phyloP scores from a whole-genome alignment of 305 asterid species.

The Striga hermonthica region DNA sequence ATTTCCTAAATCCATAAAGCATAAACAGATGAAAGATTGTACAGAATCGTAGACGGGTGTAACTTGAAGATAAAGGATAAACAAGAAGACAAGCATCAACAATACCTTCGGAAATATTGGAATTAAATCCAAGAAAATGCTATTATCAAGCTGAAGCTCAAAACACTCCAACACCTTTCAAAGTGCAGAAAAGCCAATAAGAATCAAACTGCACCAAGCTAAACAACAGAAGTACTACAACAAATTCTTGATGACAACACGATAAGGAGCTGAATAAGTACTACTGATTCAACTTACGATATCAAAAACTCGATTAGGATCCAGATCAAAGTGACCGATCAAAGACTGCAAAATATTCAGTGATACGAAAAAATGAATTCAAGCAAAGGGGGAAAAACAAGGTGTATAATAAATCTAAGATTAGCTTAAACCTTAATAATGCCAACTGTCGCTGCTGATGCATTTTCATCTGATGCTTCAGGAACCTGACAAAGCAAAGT shows the following conservation, averaged over 20 bases:
- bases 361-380: constrained; percentile 37
- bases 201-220: constrained; percentile 29
- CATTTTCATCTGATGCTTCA: constrained; percentile 53
- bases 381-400: constrained; percentile 15
- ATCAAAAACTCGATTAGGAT: constrained; percentile 96
- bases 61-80: neutral
- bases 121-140: constrained; percentile 77
- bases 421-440: constrained; percentile 68
- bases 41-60: neutral
- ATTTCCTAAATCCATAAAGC: constrained; percentile 21
- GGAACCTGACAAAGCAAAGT: constrained; percentile 94
- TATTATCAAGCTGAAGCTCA: constrained; percentile 84
- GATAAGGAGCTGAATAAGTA: constrained; percentile 12
- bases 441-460: constrained; percentile 81
- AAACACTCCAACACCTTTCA: constrained; percentile 86
- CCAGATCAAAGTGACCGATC: constrained; percentile 98
- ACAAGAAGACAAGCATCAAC: constrained; percentile 19
- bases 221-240: constrained; percentile 20
- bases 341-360: constrained; percentile 68
- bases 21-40: constrained; percentile 19
- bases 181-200: constrained; percentile 29
- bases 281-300: constrained; percentile 57
- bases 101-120: constrained; percentile 96
- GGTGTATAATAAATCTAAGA: constrained; percentile 19
- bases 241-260: constrained; percentile 7